Evolutionary conservation across 768 basidiomycete genomes (phyloP).

Genomic region (Erythrobasidium yunnanense): DNA sequence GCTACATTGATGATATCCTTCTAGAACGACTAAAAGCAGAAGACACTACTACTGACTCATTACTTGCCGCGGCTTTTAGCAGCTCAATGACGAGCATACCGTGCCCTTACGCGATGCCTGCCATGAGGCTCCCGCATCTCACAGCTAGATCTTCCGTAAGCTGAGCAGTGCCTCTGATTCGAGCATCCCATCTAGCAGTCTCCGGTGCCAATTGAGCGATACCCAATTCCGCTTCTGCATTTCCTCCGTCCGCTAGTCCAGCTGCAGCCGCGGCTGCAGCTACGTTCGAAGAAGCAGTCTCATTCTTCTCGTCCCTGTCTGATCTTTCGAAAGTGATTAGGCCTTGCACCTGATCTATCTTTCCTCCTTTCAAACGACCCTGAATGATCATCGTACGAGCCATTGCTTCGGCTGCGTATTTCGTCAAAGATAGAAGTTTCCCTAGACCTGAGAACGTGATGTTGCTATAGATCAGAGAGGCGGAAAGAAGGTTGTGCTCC

Average conservation of each 20-base stretch:
- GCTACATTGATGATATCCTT: too few species aligned
- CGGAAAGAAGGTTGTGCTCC: slow-evolving; percentile 95
- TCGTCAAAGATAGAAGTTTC: slow-evolving; percentile 72
- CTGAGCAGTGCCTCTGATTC: slow-evolving; percentile 46
- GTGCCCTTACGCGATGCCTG: not conserved
- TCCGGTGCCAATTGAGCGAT: slow-evolving; percentile 50
- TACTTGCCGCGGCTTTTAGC: too few species aligned
- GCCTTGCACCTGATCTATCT: slow-evolving; percentile 89
- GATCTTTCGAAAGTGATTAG: slow-evolving; percentile 81
- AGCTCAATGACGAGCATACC: not conserved
- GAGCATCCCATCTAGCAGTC: slow-evolving; percentile 82
- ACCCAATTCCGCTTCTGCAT: slow-evolving; percentile 62
- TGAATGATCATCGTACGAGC: slow-evolving; percentile 98
- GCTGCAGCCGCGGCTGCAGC: slow-evolving; percentile 31
- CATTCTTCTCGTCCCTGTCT: slow-evolving; percentile 74
- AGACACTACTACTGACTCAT: too few species aligned
- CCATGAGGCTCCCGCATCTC: slow-evolving; percentile 1
- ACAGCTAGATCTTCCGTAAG: slow-evolving; percentile 25
- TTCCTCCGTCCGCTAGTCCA: slow-evolving; percentile 53
- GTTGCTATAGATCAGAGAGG: slow-evolving; percentile 94
- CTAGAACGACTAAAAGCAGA: too few species aligned
- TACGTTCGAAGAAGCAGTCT: slow-evolving; percentile 51
- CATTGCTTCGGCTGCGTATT: slow-evolving; percentile 91
- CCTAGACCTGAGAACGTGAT: slow-evolving; percentile 93
- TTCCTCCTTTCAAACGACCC: slow-evolving; percentile 68